Evolutionary conservation across 2,329 filamentous ascomycete species (phyloP).

Genomic region (Pseudopithomyces maydicus): DNA sequence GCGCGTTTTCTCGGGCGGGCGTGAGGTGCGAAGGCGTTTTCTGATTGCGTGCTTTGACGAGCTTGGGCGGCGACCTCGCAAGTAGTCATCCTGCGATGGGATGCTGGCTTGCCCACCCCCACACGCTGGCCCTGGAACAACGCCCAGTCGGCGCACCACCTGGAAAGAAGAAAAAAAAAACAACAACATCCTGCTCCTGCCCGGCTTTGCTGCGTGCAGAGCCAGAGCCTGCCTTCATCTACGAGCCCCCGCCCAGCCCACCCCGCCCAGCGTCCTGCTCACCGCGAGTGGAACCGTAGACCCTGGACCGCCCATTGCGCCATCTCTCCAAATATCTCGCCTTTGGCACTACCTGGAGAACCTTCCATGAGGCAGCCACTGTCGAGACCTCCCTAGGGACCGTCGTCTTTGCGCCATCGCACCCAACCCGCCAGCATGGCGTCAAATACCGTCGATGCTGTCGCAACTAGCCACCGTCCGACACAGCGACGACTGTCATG

Average conservation of each 20-base stretch:
- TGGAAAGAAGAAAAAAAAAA: not conserved
- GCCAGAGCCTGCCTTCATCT: not conserved
- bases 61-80: slow-evolving; percentile 3
- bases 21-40: not conserved
- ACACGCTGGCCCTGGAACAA: not conserved
- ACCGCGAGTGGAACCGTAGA: not conserved
- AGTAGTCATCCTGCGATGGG: not conserved
- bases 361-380: slow-evolving; percentile 5
- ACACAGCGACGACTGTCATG: slow-evolving; percentile 35
- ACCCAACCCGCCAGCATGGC: slow-evolving; percentile 19
- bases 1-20: not conserved
- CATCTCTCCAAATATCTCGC: slow-evolving; percentile 13
- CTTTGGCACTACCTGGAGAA: not conserved
- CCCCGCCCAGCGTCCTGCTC: not conserved
- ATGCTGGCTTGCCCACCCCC: not conserved
- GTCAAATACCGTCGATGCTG: slow-evolving; percentile 34
- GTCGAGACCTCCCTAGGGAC: slow-evolving; percentile 19
- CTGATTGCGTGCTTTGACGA: slow-evolving; percentile 11
- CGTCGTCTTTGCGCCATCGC: slow-evolving; percentile 12
- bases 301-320: slow-evolving; percentile 9
- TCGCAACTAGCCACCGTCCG: slow-evolving; percentile 32
- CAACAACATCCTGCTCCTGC: not conserved
- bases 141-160: not conserved
- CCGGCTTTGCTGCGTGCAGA: not conserved
- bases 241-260: not conserved